Evolutionary conservation across 1,139 yeast species (phyloP), one percentile per base, ranked within the genome.

Genomic region (Kodamaea anthophila): DNA sequence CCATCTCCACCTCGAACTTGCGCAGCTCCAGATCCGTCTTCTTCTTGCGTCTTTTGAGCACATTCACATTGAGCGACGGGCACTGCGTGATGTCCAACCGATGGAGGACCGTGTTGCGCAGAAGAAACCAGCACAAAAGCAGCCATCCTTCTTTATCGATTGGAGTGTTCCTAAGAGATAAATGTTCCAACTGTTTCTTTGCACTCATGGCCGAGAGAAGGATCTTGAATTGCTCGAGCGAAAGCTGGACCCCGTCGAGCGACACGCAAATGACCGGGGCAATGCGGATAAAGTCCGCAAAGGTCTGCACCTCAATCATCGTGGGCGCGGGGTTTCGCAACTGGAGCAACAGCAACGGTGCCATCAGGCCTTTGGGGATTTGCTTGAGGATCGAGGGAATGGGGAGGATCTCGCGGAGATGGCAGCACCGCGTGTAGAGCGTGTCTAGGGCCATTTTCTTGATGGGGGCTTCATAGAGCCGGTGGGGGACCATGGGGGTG

Each of bases 361-460:
- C 83, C 39, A 75, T 67, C 0, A 84, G 70, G 1, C 82, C 84
- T 32, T 73, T 65, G 9, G 84, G 85, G 32, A 82, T 65, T 46
- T 82, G 93, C 44, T 79, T 79, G 35, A 81, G 49, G 9, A 84
- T 80, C 1, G 88, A 85, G 3, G 91, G 85, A 29, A 80, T 78
- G 0, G 88, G 87, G 16, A 80, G 50, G 33, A 80, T 80, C 45
- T 80, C 88, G 39, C 88, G 58, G 26, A 80, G 57, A 47, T 80
- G 88, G 47, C 88, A 80, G 43, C 87, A 79, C 34, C 93, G 61
- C 0, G 91, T 78, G 50, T 82, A 82, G 51, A 82, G 62, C 5
- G 71, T 54, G 42, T 81, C 91, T 32, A 78, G 64, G 0, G 71
- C 70, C 71, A 66, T 65, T 32, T 64, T 64, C 38, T 65, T 49